Evolutionary conservation across 345 rosid genomes (phyloP), one percentile per base, ranked within the genome.

Genomic region (Fremontodendron californicum): DNA sequence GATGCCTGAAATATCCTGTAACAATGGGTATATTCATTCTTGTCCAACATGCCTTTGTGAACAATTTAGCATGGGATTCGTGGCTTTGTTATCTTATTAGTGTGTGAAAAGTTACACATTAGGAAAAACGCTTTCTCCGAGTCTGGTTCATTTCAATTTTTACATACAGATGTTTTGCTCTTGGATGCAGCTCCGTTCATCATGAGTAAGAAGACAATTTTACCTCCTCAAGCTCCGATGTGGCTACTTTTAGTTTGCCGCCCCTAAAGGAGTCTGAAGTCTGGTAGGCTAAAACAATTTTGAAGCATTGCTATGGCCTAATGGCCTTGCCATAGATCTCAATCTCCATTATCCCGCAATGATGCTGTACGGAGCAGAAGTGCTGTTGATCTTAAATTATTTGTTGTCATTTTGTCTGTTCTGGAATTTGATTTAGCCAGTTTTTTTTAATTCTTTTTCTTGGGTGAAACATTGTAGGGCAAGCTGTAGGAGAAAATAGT

Each of bases 401-500:
- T 31, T 15, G 66, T 15, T 48, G 13, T 74, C 2, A 13, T 6
- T 27, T 75, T 33, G 31, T 51, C 45, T 76, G 39, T 60, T 67
- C 63, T 33, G 29, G 12, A 39, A 39, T 65, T 21, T 40, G 27
- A 37, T 65, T n/a, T 42, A 55, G 42, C 23, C 5, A 18, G 73
- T 49, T 52, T 18, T 33, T 58, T 29, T 57, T 0, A 8, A 4
- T 19, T 62, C 43, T 48, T 35, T n/a, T 40, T 37, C 42, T 51
- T 27, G 70, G 18, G 35, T 27, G 52, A 54, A 73, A 62, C 13
- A 4, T 46, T 42, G 48, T 64, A 15, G 51, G 67, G 71, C 60
- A 12, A 45, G 57, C n/a, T 61, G 23, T 57, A 62, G 67, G 23
- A 80, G 79, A 29, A 33, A 70, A 69, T 25, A 60, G 73, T 74